Conservation (phyloP, 345 rosid species). For the Lepidium didymum region DNA sequence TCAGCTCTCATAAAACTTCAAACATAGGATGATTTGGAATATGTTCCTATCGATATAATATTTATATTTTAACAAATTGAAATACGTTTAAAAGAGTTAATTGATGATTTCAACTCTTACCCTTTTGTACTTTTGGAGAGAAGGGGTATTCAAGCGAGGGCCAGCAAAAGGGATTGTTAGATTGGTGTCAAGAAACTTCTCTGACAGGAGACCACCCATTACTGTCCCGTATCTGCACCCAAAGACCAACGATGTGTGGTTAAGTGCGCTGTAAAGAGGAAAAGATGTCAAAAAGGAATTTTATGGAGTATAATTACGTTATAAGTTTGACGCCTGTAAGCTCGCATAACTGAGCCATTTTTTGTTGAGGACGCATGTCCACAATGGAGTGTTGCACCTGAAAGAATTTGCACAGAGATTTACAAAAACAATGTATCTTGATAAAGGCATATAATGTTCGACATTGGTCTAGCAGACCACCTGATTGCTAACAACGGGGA, state of each 20-base stretch:
- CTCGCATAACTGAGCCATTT: slow-evolving; percentile 92
- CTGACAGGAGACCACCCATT: slow-evolving; percentile 92
- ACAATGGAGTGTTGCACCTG: slow-evolving; percentile 96
- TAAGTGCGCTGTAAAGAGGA: background rate
- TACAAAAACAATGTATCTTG: background rate
- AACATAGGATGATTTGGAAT: background rate
- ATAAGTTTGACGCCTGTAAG: slow-evolving; percentile 89
- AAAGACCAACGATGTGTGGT: background rate
- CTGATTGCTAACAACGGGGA: slow-evolving; percentile 97
- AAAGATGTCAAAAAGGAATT: background rate
- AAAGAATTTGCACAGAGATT: background rate
- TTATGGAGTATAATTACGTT: slow-evolving; percentile 45
- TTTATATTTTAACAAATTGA: too few relatives aligned
- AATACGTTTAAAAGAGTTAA: background rate
- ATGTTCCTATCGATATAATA: too few relatives aligned
- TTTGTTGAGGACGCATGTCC: slow-evolving; percentile 95
- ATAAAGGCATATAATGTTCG: background rate
- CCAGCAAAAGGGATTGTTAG: slow-evolving; percentile 79
- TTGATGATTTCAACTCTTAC: slow-evolving; percentile 26
- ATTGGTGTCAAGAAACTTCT: slow-evolving; percentile 87
- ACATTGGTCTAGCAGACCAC: slow-evolving; percentile 20
- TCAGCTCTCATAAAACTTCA: background rate
- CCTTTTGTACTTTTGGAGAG: slow-evolving; percentile 94
- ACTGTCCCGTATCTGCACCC: slow-evolving; percentile 81
- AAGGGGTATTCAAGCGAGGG: slow-evolving; percentile 77